Conservation (phyloP, 2,329 filamentous ascomycete genomes). For the Incumbomyces lentus region DNA sequence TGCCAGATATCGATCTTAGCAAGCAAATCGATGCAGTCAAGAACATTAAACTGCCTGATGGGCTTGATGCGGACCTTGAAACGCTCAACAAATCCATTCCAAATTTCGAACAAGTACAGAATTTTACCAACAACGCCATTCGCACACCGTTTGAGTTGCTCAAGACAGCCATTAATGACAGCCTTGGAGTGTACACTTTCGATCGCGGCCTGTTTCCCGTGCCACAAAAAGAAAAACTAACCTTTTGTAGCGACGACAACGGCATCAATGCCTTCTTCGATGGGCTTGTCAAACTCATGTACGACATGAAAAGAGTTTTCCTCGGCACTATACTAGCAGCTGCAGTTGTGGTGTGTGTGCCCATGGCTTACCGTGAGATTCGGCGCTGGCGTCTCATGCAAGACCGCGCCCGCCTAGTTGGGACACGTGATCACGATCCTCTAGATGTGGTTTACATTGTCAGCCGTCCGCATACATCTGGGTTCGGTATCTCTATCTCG, state of each 20-base stretch:
- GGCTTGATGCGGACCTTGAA: constrained; percentile 58
- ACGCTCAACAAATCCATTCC: constrained; percentile 71
- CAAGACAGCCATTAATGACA: constrained; percentile 60
- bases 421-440: constrained; percentile 58
- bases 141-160: constrained; percentile 71
- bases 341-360: constrained; percentile 62
- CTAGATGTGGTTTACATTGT: constrained; percentile 85
- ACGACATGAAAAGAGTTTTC: constrained; percentile 61
- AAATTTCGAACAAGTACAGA: constrained; percentile 71
- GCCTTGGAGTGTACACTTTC: constrained; percentile 64
- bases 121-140: constrained; percentile 66
- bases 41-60: constrained; percentile 56
- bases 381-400: constrained; percentile 65
- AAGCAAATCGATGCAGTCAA: constrained; percentile 56
- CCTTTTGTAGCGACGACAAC: constrained; percentile 80
- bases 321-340: constrained; percentile 62
- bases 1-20: constrained; percentile 55
- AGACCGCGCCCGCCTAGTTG: constrained; percentile 56
- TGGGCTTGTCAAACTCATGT: constrained; percentile 55
- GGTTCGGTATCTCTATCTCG: constrained; percentile 52
- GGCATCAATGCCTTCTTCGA: constrained; percentile 77
- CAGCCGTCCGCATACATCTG: constrained; percentile 67
- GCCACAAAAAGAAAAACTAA: constrained; percentile 68
- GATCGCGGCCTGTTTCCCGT: constrained; percentile 69
- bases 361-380: constrained; percentile 73